A percentile compares a stretch with the other conserved stretches of the same genome.
These are phyloP conservation scores for Isabelozyma rhagii DNA, from an alignment of 805 yeast species.

Conservation along the genomic window DNA sequence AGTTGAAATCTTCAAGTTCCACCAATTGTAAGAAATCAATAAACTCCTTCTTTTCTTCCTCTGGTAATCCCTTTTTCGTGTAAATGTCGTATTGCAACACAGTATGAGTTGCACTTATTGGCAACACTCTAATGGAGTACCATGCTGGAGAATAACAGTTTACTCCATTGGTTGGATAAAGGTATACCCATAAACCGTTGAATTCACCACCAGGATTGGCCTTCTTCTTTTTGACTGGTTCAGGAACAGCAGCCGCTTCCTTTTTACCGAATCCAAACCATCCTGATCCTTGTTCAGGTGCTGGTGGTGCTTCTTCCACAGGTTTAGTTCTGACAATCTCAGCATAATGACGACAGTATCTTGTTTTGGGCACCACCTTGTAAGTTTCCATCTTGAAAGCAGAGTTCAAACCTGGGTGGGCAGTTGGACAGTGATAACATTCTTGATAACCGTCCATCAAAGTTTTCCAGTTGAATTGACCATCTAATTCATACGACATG, in stretches of 20 bases:
- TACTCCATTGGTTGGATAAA: slow-evolving; percentile 58
- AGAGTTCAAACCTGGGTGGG: slow-evolving; percentile 56
- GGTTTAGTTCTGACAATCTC: slow-evolving; percentile 40
- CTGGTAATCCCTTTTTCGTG: slow-evolving; percentile 56
- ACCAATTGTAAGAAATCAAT: slow-evolving; percentile 62
- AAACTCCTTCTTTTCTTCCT: slow-evolving; percentile 54
- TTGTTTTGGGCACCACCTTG: slow-evolving; percentile 56
- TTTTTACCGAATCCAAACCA: slow-evolving; percentile 53
- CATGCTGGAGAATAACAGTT: slow-evolving; percentile 68
- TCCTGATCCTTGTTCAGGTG: slow-evolving; percentile 30
- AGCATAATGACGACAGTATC: slow-evolving; percentile 62
- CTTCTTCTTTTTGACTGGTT: slow-evolving; percentile 17
- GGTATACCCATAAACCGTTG: slow-evolving; percentile 62
- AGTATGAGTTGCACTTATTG: slow-evolving; percentile 51
- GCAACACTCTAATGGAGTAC: slow-evolving; percentile 60
- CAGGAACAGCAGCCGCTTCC: slow-evolving; percentile 17
- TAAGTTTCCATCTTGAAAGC: slow-evolving; percentile 66
- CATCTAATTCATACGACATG: slow-evolving; percentile 62
- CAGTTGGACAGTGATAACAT: slow-evolving; percentile 67
- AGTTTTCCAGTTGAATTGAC: slow-evolving; percentile 65
- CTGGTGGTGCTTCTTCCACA: slow-evolving; percentile 26
- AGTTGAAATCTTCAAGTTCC: slow-evolving; percentile 56
- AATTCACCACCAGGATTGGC: slow-evolving; percentile 58
- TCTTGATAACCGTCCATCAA: slow-evolving; percentile 68
- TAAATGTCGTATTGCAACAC: slow-evolving; percentile 59